Evolutionary conservation across 257 asterid species (phyloP).

Genomic region (Primulina huaijiensis): DNA sequence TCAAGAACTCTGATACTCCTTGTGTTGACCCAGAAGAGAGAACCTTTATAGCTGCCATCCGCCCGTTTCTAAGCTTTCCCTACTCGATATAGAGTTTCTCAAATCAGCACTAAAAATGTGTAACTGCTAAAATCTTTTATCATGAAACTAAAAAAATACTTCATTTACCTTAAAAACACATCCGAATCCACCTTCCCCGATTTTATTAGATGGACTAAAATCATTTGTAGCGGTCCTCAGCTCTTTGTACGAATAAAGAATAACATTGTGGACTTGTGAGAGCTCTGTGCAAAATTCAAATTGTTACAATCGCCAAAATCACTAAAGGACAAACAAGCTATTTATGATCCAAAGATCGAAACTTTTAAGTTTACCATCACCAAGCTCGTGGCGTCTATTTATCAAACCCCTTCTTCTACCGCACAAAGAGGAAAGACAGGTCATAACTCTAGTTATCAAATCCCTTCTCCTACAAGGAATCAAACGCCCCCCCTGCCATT

Average conservation of each 20-base stretch:
- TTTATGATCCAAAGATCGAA: slow-evolving; percentile 6
- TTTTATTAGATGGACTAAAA: slow-evolving; percentile 63
- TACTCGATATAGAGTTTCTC: slow-evolving; percentile 24
- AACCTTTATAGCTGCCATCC: slow-evolving; percentile 89
- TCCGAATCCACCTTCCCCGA: slow-evolving; percentile 99
- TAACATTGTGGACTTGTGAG: slow-evolving; percentile 49
- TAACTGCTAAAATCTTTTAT: background rate
- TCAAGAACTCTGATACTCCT: slow-evolving; percentile 83
- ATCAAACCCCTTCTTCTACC: slow-evolving; percentile 30
- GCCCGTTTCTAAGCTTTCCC: slow-evolving; percentile 78
- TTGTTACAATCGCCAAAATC: slow-evolving; percentile 27
- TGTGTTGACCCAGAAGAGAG: slow-evolving; percentile 79
- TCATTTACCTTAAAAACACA: slow-evolving; percentile 70
- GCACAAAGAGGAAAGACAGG: slow-evolving; percentile 59
- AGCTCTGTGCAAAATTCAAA: slow-evolving; percentile 53
- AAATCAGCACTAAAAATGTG: slow-evolving; percentile 11
- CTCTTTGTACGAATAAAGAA: slow-evolving; percentile 65
- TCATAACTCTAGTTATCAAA: slow-evolving; percentile 43
- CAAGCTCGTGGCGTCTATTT: slow-evolving; percentile 29
- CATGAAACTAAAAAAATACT: slow-evolving; percentile 1
- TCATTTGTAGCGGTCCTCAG: slow-evolving; percentile 68
- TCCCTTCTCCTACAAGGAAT: background rate
- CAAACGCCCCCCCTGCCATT: slow-evolving; percentile 27
- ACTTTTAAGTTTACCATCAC: slow-evolving; percentile 48
- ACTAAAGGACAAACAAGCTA: background rate